Evolutionary conservation across 805 yeast species (phyloP), one percentile per base, ranked within the genome.

Genomic region (Saccharomycopsis fermentans): DNA sequence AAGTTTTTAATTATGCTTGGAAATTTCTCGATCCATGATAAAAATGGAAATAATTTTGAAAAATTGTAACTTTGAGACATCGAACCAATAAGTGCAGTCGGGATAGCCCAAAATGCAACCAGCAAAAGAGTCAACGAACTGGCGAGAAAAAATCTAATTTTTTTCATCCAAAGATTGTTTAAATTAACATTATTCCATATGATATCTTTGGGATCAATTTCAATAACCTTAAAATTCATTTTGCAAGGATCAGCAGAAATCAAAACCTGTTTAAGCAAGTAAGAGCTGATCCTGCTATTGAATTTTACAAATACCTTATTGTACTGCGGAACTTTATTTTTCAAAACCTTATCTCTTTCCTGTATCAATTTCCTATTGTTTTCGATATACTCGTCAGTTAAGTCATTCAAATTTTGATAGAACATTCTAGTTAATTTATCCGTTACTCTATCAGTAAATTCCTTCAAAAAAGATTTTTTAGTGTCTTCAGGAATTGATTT

Each of bases 21-120:
- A 4, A 82, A 68, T 0, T 70, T 68, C 50, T 80, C 74, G 11
- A 86, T 63, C 81, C 86, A 81, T 1, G 74, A 68, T 35, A 86
- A 69, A 36, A 80, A 75, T 0, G 95, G 94, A 27, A 86, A 70
- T 54, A 85, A 71, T 27, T 77, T 75, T 0, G 85, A 78, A 54
- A 87, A 68, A 61, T 82, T 78, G 0, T 91, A 88, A 2, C 84
- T 73, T 64, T 90, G 96, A 0, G 95, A 81, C 0, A 90, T 71
- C 34, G 89, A 71, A 0, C 92, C 90, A 17, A 89, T 82, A 59
- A 87, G 76, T 0, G 96, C 89, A 1, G 90, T 92, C 0, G 97
- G 97, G 1, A 90, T 69, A 1, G 89, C 87, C 84, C 96, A 90
- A 47, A 71, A 67, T 3, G 77, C 62, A 4, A 85, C 82, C 1